These are phyloP conservation scores for Boechera divaricarpa DNA, from an alignment of 345 rosid genomes.

Conservation along the genomic window DNA sequence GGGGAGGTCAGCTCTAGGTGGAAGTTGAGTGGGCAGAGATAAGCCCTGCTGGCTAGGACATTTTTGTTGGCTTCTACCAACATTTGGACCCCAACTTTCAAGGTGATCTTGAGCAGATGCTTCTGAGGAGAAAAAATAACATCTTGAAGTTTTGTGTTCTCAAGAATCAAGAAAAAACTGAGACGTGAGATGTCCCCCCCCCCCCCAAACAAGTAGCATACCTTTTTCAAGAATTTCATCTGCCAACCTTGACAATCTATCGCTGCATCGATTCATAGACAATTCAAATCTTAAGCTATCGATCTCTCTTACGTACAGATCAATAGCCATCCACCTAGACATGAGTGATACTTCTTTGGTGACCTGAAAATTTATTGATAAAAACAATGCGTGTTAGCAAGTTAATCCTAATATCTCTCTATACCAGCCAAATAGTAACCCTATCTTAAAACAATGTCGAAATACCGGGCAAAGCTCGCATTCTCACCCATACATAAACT, in stretches of 20 bases:
- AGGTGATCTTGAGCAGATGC: constrained; percentile 53
- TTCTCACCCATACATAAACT: neutral
- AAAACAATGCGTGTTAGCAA: constrained; percentile 8
- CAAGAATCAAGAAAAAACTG: constrained; percentile 16
- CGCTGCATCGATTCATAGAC: constrained; percentile 75
- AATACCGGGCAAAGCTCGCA: constrained; percentile 17
- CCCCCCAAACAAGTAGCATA: constrained; percentile 30
- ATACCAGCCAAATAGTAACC: neutral
- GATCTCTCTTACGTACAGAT: constrained; percentile 80
- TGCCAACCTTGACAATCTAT: constrained; percentile 61
- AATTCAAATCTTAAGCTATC: constrained; percentile 87
- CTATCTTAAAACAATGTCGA: neutral
- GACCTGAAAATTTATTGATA: constrained; percentile 56
- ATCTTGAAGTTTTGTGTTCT: constrained; percentile 19
- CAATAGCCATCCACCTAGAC: constrained; percentile 95
- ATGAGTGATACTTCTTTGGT: constrained; percentile 85
- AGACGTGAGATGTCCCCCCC: constrained; percentile 3
- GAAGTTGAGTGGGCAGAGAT: constrained; percentile 81
- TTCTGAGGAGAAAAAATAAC: constrained; percentile 52
- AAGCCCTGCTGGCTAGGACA: constrained; percentile 56
- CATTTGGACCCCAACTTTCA: constrained; percentile 33
- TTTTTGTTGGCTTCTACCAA: constrained; percentile 60
- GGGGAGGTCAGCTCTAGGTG: constrained; percentile 84
- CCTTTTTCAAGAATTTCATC: constrained; percentile 82
- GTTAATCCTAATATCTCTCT: constrained; percentile 9